These are phyloP conservation scores for Terfezia claveryi DNA, from an alignment of 495 filamentous ascomycete species.

Conservation along the genomic window DNA sequence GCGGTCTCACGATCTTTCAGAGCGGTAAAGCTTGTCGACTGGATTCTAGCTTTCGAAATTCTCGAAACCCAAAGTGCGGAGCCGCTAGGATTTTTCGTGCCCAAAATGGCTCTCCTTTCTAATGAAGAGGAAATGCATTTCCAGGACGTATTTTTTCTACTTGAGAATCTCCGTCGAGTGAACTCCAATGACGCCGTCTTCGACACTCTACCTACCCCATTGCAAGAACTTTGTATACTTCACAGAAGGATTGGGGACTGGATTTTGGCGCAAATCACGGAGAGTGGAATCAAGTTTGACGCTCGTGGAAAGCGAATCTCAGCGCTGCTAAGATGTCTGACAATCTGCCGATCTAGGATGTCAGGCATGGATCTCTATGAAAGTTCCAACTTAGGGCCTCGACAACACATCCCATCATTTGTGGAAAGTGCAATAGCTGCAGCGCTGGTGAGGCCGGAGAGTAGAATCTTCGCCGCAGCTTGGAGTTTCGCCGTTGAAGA, in stretches of 20 bases:
- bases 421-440: conserved; percentile 18
- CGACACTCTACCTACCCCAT: conserved; percentile 15
- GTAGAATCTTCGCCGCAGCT: conserved; percentile 15
- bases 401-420: conserved; percentile 20
- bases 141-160: conserved; percentile 19
- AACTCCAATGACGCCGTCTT: conserved; percentile 10
- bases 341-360: conserved; percentile 19
- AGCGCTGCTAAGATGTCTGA: conserved; percentile 13
- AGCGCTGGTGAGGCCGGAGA: conserved; percentile 19
- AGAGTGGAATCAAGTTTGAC: conserved; percentile 14
- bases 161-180: conserved; percentile 13
- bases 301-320: conserved; percentile 14
- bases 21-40: conserved; percentile 18
- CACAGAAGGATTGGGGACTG: conserved; percentile 17
- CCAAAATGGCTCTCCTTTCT: conserved; percentile 15
- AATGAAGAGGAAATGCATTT: conserved; percentile 20
- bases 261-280: conserved; percentile 18
- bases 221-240: conserved; percentile 16
- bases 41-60: conserved; percentile 21
- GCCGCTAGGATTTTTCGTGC: conserved; percentile 19
- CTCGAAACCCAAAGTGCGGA: conserved; percentile 20
- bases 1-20: conserved; percentile 12
- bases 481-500: conserved; percentile 15
- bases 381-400: conserved; percentile 5
- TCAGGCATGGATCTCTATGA: conserved; percentile 21